Conservation (phyloP, 371 early-diverging fungal genomes). For the Mucor piriformis region DNA sequence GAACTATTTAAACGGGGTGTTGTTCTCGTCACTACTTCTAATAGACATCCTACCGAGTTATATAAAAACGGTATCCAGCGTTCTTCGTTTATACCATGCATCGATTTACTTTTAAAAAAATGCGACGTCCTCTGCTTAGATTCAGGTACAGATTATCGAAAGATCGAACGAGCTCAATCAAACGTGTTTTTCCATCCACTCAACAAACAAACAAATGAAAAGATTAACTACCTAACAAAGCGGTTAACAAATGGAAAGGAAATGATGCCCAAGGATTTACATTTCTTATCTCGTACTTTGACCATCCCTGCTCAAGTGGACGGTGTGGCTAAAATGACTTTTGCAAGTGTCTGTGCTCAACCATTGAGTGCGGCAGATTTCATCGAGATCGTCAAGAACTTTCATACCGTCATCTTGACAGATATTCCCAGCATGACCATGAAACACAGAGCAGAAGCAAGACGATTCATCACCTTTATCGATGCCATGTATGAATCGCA, state of each 20-base stretch:
- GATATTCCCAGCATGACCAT: conserved; percentile 87
- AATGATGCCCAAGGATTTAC: conserved; percentile 50
- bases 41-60: conserved; percentile 92
- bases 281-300: conserved; percentile 77
- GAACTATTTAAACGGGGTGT: conserved; percentile 88
- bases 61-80: conserved; percentile 96
- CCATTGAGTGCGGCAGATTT: conserved; percentile 91
- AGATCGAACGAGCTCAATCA: conserved; percentile 57
- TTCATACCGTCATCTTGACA: conserved; percentile 78
- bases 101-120: conserved; percentile 80
- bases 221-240: conserved; percentile 44
- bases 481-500: conserved; percentile 89
- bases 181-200: conserved; percentile 67
- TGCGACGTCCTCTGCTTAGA: conserved; percentile 82
- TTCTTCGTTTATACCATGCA: conserved; percentile 87
- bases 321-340: conserved; percentile 77
- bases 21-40: conserved; percentile 89
- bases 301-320: conserved; percentile 64
- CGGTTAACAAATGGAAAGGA: conserved; percentile 33
- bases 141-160: conserved; percentile 91
- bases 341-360: conserved; percentile 83
- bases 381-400: conserved; percentile 73
- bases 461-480: conserved; percentile 92
- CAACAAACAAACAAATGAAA: conserved; percentile 46
- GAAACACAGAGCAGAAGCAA: conserved; percentile 82